Evolutionary conservation across 768 basidiomycete species (phyloP).

Genomic region (Dentipellis fragilis): DNA sequence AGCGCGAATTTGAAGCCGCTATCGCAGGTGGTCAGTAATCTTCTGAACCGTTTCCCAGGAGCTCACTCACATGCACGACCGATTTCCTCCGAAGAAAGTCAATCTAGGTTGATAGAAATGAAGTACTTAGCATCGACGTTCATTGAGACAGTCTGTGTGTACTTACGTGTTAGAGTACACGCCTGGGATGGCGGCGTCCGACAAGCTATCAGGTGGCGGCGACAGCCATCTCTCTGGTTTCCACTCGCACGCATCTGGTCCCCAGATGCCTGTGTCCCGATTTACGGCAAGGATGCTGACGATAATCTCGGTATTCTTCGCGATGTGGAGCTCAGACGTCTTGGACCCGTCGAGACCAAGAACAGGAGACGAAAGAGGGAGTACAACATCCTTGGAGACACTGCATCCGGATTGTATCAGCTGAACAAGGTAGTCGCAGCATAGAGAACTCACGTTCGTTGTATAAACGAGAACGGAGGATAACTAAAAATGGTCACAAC

Average conservation of each 20-base stretch:
- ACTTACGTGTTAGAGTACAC: conserved; percentile 6
- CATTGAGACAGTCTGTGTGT: too few relatives aligned
- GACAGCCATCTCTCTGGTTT: conserved; percentile 11
- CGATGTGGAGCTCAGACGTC: background rate
- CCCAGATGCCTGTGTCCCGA: conserved; percentile 5
- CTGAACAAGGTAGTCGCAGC: too few relatives aligned
- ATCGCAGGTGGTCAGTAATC: too few relatives aligned
- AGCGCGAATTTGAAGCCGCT: too few relatives aligned
- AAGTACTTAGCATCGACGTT: too few relatives aligned
- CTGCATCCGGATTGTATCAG: too few relatives aligned
- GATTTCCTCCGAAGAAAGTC: too few relatives aligned
- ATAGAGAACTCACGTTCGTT: background rate
- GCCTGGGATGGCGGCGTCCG: conserved; percentile 5
- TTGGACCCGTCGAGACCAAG: background rate
- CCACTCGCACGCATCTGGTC: conserved; percentile 10
- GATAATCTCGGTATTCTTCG: background rate
- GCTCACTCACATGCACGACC: too few relatives aligned
- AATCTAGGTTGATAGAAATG: too few relatives aligned
- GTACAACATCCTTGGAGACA: too few relatives aligned
- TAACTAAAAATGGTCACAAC: background rate
- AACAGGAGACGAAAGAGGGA: too few relatives aligned
- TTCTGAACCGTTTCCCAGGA: too few relatives aligned
- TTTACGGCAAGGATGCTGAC: conserved; percentile 4
- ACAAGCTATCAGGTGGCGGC: background rate
- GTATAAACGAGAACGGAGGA: background rate